These are phyloP conservation scores for Tricholomella constricta DNA, from an alignment of 768 basidiomycete species.

Conservation along the genomic window DNA sequence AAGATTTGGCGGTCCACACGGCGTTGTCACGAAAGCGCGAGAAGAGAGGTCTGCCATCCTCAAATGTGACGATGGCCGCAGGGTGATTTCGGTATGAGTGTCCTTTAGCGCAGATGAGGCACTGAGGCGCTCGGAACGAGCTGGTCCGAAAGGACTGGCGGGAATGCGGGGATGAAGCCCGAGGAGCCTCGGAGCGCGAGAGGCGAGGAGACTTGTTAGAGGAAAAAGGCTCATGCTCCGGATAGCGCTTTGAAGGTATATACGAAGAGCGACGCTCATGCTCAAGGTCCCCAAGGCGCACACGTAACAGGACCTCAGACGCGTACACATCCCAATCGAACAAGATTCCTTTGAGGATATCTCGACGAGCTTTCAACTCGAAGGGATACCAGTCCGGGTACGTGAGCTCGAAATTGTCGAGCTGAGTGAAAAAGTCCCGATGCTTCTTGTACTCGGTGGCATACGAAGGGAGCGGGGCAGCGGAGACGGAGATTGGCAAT, in stretches of 20 bases:
- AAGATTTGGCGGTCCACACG: constrained; percentile 1
- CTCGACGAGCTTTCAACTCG: constrained; percentile 6
- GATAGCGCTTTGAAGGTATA: too few relatives aligned
- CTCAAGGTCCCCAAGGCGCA: too few relatives aligned
- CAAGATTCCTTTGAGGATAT: constrained; percentile 6
- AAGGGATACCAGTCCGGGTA: constrained; percentile 6
- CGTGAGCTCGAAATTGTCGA: too few relatives aligned
- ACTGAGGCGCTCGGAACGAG: constrained; percentile 1
- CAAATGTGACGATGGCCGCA: not conserved
- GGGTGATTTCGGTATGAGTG: constrained; percentile 7
- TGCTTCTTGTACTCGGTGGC: too few relatives aligned
- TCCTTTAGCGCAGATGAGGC: constrained; percentile 9
- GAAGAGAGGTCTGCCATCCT: constrained; percentile 11
- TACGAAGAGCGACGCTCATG: too few relatives aligned
- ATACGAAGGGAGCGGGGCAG: not conserved
- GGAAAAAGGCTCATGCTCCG: not conserved
- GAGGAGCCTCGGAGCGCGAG: not conserved
- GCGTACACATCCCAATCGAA: constrained; percentile 1
- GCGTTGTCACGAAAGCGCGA: not conserved
- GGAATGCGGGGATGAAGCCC: not conserved
- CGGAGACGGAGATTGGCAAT: too few relatives aligned
- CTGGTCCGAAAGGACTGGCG: not conserved
- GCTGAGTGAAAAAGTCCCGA: too few relatives aligned
- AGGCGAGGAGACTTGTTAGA: too few relatives aligned
- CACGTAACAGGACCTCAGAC: not conserved